Conservation (phyloP, 2,329 filamentous ascomycete genomes). For the Mycosphaerella arachidis region DNA sequence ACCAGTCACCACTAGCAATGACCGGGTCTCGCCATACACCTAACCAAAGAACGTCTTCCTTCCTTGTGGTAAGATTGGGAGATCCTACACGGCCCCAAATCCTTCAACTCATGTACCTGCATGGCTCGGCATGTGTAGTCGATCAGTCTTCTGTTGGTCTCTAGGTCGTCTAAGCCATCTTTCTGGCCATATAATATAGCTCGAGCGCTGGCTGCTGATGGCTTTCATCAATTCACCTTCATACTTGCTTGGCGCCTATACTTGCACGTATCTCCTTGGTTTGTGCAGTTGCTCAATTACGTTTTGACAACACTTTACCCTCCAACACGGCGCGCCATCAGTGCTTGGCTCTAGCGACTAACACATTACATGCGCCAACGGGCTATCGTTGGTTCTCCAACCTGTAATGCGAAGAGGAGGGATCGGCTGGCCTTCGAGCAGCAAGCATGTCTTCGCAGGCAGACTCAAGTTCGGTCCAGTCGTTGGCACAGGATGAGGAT, state of each 20-base stretch:
- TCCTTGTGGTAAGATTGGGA: slow-evolving; percentile 3
- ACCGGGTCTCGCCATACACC: not conserved
- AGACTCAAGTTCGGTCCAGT: slow-evolving; percentile 14
- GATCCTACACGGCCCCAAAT: slow-evolving; percentile 6
- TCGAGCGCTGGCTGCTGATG: slow-evolving; percentile 14
- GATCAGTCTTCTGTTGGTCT: slow-evolving; percentile 4
- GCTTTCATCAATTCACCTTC: not conserved
- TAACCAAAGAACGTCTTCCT: slow-evolving; percentile 3
- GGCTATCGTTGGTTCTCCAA: not conserved
- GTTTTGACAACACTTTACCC: not conserved
- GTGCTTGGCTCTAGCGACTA: not conserved
- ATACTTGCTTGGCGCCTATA: not conserved
- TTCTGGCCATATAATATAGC: slow-evolving; percentile 2
- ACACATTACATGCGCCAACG: slow-evolving; percentile 1
- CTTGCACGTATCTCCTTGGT: not conserved
- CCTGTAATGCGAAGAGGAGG: slow-evolving; percentile 9
- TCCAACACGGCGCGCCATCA: not conserved
- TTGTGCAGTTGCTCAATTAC: not conserved
- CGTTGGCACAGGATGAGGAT: slow-evolving; percentile 36
- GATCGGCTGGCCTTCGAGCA: slow-evolving; percentile 5
- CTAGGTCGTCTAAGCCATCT: slow-evolving; percentile 10
- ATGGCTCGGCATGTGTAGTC: slow-evolving; percentile 12
- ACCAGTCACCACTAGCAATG: slow-evolving; percentile 3
- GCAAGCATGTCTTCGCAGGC: slow-evolving; percentile 18
- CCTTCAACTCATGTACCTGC: slow-evolving; percentile 15